Evolutionary conservation across 1,139 yeast genomes (phyloP).

Genomic region (Geotrichum histeridarum): DNA sequence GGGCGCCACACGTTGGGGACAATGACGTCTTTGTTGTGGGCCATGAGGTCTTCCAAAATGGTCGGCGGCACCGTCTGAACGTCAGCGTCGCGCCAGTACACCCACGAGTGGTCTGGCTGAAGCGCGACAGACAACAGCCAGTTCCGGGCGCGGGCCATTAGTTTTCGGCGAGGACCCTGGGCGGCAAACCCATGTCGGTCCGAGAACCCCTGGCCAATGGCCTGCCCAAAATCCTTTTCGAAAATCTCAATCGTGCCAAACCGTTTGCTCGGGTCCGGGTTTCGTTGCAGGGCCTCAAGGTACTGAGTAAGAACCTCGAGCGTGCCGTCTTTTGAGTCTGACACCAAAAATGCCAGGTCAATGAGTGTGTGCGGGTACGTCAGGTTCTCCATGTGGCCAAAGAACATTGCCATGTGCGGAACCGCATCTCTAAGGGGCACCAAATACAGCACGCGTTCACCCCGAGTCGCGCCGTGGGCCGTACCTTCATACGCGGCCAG

Average conservation of each 20-base stretch:
- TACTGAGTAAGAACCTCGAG: conserved; percentile 45
- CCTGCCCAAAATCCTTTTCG: conserved; percentile 62
- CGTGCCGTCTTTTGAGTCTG: conserved; percentile 66
- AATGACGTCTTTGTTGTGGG: conserved; percentile 58
- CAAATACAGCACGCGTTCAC: conserved; percentile 55
- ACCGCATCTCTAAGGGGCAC: conserved; percentile 72
- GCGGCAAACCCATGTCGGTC: conserved; percentile 72
- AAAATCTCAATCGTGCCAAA: conserved; percentile 55
- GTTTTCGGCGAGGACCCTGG: conserved; percentile 66
- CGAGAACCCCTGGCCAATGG: conserved; percentile 76
- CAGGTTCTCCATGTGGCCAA: conserved; percentile 53
- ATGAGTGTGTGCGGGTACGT: conserved; percentile 63
- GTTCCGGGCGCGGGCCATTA: conserved; percentile 70
- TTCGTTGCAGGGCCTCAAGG: conserved; percentile 47
- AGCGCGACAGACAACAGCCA: conserved; percentile 61
- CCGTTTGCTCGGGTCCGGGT: conserved; percentile 56
- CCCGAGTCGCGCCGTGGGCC: conserved; percentile 52
- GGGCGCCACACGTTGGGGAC: conserved; percentile 94
- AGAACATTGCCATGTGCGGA: conserved; percentile 62
- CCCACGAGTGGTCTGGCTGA: conserved; percentile 69
- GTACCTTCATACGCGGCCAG: conserved; percentile 48
- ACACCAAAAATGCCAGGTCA: conserved; percentile 60
- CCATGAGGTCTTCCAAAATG: conserved; percentile 60
- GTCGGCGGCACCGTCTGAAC: conserved; percentile 60
- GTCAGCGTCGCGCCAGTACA: conserved; percentile 75